Base-by-base conservation (phyloP, 176 grass and related monocot genomes). In the Saccharum spontaneum region DNA sequence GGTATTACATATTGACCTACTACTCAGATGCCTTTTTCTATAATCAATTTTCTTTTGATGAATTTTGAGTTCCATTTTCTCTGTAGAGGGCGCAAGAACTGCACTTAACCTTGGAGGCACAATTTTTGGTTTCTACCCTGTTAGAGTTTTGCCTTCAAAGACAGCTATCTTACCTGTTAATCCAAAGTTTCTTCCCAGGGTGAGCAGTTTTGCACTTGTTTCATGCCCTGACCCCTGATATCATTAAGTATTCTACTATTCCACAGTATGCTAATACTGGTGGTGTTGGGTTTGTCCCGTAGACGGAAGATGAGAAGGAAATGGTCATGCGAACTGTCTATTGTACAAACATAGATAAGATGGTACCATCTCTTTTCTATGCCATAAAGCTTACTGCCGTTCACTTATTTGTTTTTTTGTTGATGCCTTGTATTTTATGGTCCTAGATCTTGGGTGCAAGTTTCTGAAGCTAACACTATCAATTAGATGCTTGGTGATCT, bases 311-410 rank as follows among this genome's bases (percentile, higher is more conserved):
- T 71, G 95, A 98, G 78, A 95, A 92, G 89, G 93, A 95, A 89
- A 95, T 98, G 95, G 95, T 95, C 69, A 90, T 98, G 39, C 77
- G 95, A 44, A 98, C 95, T 43, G 91, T 95, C 70, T 98, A 98
- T 77, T 98, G 95, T 94, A 95, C 95, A 93, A 98, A 98, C 78
- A 98, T 98, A 91, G 93, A 98, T 95, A 98, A 95, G 67, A 90
- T 87, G 95, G 95, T 98, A 90, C 30, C 4, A 36, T 76, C 26
- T 78, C 14, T 52, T 52, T 83, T 62, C 17, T 49, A 61, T 31
- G 71, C 44, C n/a, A 16, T 64, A 5, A 44, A 72, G 39, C 48
- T 79, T 73, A 39, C 66, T 66, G 12, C 81, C 34, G 10, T 73
- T 78, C 16, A 34, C 4, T 84, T 46, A 20, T 52, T 74, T 70